phyloP scores from a whole-genome alignment of 768 basidiomycete genomes.

The Kwoniella sp. region DNA sequence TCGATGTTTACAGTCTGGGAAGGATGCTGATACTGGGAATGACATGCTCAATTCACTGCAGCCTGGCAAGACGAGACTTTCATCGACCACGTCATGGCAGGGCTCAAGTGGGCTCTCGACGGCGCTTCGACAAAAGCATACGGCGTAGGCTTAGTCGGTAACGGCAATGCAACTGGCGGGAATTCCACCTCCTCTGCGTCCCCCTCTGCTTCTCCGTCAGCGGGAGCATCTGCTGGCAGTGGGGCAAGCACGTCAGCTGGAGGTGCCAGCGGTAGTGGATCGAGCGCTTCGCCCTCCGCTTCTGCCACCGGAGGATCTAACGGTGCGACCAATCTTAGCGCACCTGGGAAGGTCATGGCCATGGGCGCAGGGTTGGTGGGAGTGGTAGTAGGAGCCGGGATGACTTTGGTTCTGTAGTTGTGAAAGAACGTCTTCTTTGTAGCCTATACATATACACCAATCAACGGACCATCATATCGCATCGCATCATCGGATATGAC shows the following conservation, averaged over 20 bases:
- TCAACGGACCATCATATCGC: no score
- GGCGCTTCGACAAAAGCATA: conserved; percentile 72
- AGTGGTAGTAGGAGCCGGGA: conserved; percentile 1
- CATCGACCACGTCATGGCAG: conserved; percentile 71
- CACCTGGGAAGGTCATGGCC: conserved; percentile 1
- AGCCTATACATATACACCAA: no score
- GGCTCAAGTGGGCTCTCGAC: conserved; percentile 72
- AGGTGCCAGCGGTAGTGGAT: not conserved
- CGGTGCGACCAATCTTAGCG: not conserved
- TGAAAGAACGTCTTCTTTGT: not conserved
- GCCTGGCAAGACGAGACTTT: conserved; percentile 66
- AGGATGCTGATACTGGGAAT: not conserved
- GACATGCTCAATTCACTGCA: not conserved
- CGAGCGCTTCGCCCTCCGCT: conserved; percentile 9
- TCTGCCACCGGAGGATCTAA: not conserved
- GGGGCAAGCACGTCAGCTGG: not conserved
- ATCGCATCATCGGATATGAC: no score
- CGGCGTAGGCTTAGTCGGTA: conserved; percentile 68
- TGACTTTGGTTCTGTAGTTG: conserved; percentile 11
- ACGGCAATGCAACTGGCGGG: conserved; percentile 27
- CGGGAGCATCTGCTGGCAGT: not conserved
- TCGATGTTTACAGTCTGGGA: no score
- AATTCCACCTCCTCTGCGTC: not conserved
- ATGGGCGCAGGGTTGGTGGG: conserved; percentile 5
- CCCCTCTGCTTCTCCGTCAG: not conserved